Percentiles rank a stretch among this genome's conserved stretches.
phyloP scores from a whole-genome alignment of 768 basidiomycete genomes.

The Mycena latifolia region DNA sequence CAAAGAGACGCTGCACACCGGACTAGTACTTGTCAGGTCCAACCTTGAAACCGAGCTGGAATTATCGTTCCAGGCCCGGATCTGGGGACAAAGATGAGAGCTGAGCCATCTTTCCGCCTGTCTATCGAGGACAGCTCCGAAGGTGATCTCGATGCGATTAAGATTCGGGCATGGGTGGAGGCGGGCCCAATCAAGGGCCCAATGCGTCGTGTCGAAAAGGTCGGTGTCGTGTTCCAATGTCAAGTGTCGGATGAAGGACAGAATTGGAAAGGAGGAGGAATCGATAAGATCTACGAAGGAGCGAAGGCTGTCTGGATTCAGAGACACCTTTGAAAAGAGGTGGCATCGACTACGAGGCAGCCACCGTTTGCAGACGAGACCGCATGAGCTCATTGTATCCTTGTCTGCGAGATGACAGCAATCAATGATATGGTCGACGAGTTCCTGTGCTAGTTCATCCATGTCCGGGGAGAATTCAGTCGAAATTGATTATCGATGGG shows the following conservation, averaged over 20 bases:
- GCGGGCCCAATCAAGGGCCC: no score
- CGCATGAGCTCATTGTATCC: background rate
- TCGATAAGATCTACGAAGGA: background rate
- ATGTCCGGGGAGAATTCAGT: no score
- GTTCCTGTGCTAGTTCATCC: background rate
- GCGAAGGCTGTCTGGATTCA: background rate
- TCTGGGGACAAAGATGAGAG: no score
- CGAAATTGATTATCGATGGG: no score
- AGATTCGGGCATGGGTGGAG: background rate
- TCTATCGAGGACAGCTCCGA: no score
- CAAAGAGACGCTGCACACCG: no score
- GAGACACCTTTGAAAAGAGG: background rate
- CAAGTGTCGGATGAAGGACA: background rate
- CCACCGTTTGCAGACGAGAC: background rate
- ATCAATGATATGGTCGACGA: background rate
- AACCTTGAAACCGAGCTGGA: no score
- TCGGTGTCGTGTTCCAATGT: background rate
- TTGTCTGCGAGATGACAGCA: background rate
- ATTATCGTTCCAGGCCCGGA: no score
- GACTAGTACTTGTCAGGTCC: no score
- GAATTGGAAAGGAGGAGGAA: background rate
- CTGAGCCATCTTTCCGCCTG: no score
- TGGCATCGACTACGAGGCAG: background rate
- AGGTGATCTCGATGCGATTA: no score
- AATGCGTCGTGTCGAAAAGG: no score